phyloP scores from a whole-genome alignment of 2,329 filamentous ascomycete species.

The Fusarium beomiforme region DNA sequence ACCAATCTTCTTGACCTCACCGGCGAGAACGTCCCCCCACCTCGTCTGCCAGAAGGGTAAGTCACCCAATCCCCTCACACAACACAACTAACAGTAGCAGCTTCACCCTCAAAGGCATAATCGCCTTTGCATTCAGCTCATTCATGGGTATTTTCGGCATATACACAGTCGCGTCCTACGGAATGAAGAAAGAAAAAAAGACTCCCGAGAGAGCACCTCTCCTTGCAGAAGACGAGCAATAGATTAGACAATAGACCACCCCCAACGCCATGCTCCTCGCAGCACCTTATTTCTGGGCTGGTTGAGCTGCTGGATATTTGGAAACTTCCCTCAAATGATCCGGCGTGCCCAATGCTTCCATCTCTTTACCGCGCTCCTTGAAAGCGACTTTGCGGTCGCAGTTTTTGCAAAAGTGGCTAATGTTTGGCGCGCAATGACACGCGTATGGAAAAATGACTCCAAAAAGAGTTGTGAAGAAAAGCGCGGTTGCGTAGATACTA shows the following conservation, averaged over 20 bases:
- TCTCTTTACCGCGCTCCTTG: constrained; percentile 17
- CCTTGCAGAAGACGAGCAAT: constrained; percentile 19
- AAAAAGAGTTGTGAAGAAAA: constrained; percentile 40
- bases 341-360: constrained; percentile 39
- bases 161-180: constrained; percentile 73
- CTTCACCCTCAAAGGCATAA: constrained; percentile 76
- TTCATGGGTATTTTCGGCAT: constrained; percentile 76
- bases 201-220: constrained; percentile 39
- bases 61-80: constrained; percentile 28
- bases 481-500: constrained; percentile 21
- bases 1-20: constrained; percentile 71
- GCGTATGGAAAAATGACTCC: constrained; percentile 38
- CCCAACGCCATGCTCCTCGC: background rate
- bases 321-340: constrained; percentile 41
- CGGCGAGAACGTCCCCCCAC: constrained; percentile 67
- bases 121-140: constrained; percentile 79
- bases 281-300: constrained; percentile 1
- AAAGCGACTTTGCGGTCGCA: constrained; percentile 41
- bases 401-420: constrained; percentile 42
- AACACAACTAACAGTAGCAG: constrained; percentile 41
- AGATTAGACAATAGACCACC: constrained; percentile 13
- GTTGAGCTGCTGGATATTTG: constrained; percentile 28
- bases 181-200: constrained; percentile 43
- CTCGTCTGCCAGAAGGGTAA: constrained; percentile 69
- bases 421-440: constrained; percentile 33